These are phyloP conservation scores for Globisporangium orthogonon DNA, from an alignment of 352 stramenopile species.

Conservation along the genomic window DNA sequence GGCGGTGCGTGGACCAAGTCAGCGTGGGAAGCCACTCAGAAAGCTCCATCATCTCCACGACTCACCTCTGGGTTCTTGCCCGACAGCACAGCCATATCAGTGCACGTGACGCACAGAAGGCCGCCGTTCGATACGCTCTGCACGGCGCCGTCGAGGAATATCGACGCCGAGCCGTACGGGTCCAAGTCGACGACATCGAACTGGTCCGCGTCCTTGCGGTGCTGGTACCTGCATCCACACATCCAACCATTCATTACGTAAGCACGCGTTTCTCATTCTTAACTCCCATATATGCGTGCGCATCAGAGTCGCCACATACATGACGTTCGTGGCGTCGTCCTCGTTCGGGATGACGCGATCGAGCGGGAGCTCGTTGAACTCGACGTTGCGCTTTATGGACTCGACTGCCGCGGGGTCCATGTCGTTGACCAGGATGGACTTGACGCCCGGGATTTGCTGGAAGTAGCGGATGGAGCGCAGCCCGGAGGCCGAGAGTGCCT, in stretches of 20 bases:
- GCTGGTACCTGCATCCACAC: slow-evolving; percentile 30
- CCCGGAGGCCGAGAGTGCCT: slow-evolving; percentile 97
- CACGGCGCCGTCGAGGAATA: slow-evolving; percentile 97
- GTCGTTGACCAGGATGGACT: slow-evolving; percentile 98
- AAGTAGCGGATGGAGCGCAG: slow-evolving; percentile 98
- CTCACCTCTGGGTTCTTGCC: slow-evolving; percentile 83
- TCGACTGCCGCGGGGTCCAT: slow-evolving; percentile 95
- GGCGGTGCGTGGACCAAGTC: background rate
- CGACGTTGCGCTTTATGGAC: slow-evolving; percentile 94
- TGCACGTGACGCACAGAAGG: slow-evolving; percentile 99
- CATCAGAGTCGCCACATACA: slow-evolving; percentile 42
- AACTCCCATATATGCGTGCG: background rate
- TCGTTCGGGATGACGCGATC: slow-evolving; percentile 84
- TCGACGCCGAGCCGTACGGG: slow-evolving; percentile 97
- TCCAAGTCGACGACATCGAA: slow-evolving; percentile 99
- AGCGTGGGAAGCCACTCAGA: background rate
- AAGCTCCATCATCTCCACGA: background rate
- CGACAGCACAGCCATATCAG: slow-evolving; percentile 95
- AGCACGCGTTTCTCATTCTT: background rate
- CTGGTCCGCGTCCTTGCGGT: slow-evolving; percentile 83
- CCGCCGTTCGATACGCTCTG: slow-evolving; percentile 94
- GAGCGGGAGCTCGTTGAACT: slow-evolving; percentile 80
- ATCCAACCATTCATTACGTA: background rate
- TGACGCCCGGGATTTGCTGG: slow-evolving; percentile 97
- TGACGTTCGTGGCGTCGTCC: slow-evolving; percentile 82